Evolutionary conservation across 2,329 filamentous ascomycete species (phyloP).

Genomic region (Colletotrichum siamense): DNA sequence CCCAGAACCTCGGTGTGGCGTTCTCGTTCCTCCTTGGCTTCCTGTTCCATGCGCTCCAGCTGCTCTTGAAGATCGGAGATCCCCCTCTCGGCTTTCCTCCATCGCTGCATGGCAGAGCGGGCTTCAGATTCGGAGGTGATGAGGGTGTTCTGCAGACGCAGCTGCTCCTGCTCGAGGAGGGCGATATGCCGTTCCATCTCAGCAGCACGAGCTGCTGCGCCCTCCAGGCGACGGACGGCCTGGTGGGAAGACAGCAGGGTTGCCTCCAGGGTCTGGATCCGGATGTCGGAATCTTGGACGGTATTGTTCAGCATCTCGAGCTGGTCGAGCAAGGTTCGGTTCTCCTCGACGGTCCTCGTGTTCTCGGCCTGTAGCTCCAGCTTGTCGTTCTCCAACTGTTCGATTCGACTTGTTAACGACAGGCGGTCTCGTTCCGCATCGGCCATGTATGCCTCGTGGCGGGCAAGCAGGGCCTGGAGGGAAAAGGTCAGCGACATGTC

Average conservation of each 20-base stretch:
- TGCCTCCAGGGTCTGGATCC: constrained; percentile 77
- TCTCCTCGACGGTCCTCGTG: constrained; percentile 80
- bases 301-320: constrained; percentile 83
- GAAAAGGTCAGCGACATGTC: constrained; percentile 69
- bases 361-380: constrained; percentile 77
- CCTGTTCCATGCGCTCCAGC: constrained; percentile 85
- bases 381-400: constrained; percentile 78
- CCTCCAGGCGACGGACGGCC: constrained; percentile 76
- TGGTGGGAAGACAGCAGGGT: constrained; percentile 80
- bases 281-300: constrained; percentile 80
- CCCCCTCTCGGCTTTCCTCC: constrained; percentile 83
- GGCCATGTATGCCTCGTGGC: constrained; percentile 93
- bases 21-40: constrained; percentile 80
- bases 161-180: constrained; percentile 82
- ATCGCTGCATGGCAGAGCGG: constrained; percentile 79
- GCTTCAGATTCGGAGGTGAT: constrained; percentile 75
- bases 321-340: constrained; percentile 79
- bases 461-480: constrained; percentile 84
- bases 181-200: constrained; percentile 82
- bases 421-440: constrained; percentile 87
- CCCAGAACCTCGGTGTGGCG: constrained; percentile 81
- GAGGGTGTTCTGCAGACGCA: constrained; percentile 71
- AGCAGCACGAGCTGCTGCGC: constrained; percentile 75
- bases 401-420: constrained; percentile 75
- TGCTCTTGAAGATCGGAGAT: constrained; percentile 84